phyloP scores from a whole-genome alignment of 1,284 basidiomycete species.

The Austroboletus novae-zelandiae region DNA sequence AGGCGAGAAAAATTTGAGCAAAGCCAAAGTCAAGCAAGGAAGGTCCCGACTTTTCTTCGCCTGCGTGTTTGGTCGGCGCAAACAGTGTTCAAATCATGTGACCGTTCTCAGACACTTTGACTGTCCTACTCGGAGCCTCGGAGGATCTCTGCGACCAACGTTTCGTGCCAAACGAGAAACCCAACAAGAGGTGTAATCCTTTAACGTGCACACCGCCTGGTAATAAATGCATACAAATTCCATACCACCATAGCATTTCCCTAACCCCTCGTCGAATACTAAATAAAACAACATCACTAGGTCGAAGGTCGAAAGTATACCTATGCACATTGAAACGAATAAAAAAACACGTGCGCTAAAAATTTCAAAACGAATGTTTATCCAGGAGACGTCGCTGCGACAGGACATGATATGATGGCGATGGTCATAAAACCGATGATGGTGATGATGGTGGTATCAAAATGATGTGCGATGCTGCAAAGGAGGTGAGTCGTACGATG shows the following conservation, averaged over 20 bases:
- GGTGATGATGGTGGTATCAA: slow-evolving; percentile 5
- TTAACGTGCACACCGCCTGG: neutral
- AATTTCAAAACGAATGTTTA: slow-evolving; percentile 1
- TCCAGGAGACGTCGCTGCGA: slow-evolving; percentile 1
- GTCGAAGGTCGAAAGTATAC: slow-evolving; percentile 21
- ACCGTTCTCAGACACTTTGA: slow-evolving; percentile 3
- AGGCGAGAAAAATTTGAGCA: slow-evolving; percentile 7
- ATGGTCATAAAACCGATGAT: neutral
- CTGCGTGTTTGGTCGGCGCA: slow-evolving; percentile 24
- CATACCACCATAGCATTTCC: slow-evolving; percentile 1
- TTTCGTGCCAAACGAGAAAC: neutral
- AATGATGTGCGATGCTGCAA: slow-evolving; percentile 12
- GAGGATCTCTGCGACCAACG: neutral
- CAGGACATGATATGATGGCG: slow-evolving; percentile 5
- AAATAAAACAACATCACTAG: slow-evolving; percentile 20
- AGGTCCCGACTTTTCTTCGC: slow-evolving; percentile 19
- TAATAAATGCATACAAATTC: neutral
- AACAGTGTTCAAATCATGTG: slow-evolving; percentile 25
- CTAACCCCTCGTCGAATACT: slow-evolving; percentile 10
- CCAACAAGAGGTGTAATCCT: neutral
- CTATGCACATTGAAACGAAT: slow-evolving; percentile 19
- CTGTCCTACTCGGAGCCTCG: no score
- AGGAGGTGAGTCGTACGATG: neutral
- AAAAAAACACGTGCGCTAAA: slow-evolving; percentile 6
- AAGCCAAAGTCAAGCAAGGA: neutral